Conservation (phyloP, 495 filamentous ascomycete genomes). For the Talaromyces trachyspermus region DNA sequence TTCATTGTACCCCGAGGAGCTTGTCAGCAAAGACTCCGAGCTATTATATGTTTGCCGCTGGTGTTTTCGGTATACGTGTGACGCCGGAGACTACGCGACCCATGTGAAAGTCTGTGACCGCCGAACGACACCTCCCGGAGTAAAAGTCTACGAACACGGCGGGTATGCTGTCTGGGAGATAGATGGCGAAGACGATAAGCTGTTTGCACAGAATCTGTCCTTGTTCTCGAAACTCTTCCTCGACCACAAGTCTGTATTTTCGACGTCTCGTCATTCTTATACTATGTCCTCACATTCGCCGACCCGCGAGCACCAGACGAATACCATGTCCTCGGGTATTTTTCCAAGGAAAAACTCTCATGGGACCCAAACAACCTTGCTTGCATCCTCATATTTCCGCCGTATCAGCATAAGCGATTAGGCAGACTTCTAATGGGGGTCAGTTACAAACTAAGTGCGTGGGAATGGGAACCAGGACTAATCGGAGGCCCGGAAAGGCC, state of each 20-base stretch:
- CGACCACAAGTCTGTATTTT: conserved; percentile 98
- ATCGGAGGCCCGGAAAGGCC: conserved; percentile 93
- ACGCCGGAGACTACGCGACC: conserved; percentile 50
- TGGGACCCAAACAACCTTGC: conserved; percentile 99
- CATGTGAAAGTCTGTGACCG: conserved; percentile 40
- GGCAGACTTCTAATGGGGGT: conserved; percentile 88
- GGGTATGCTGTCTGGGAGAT: conserved; percentile 76
- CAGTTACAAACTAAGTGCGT: conserved; percentile 83
- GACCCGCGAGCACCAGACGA: conserved; percentile 27
- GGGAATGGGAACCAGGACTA: conserved; percentile 55
- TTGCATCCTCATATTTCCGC: conserved; percentile 93
- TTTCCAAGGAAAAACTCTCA: conserved; percentile 95
- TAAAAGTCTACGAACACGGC: conserved; percentile 50
- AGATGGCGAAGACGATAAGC: conserved; percentile 81
- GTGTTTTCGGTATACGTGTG: conserved; percentile 88
- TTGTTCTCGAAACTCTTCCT: conserved; percentile 98
- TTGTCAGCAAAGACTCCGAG: conserved; percentile 55
- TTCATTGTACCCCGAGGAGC: conserved; percentile 69
- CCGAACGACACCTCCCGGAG: conserved; percentile 34
- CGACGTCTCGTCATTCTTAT: conserved; percentile 89
- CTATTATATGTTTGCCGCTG: conserved; percentile 80
- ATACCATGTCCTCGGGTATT: conserved; percentile 76
- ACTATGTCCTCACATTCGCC: conserved; percentile 71
- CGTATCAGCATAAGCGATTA: conserved; percentile 84
- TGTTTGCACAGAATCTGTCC: conserved; percentile 91